phyloP scores from a whole-genome alignment of 768 basidiomycete genomes.

The Lentinula lateritia region DNA sequence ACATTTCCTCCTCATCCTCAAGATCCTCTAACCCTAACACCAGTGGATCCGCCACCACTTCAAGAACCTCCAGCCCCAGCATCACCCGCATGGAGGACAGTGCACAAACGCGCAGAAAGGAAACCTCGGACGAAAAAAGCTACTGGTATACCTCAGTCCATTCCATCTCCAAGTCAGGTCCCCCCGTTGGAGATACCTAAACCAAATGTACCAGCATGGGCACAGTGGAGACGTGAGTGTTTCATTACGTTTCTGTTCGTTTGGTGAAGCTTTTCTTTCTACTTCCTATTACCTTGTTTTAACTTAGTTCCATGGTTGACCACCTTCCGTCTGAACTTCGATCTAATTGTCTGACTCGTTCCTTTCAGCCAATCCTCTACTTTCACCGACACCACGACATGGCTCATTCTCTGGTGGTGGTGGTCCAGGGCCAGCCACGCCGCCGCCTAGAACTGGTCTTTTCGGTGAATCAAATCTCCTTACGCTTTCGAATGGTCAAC shows the following conservation, averaged over 20 bases:
- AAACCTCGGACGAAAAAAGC: constrained; percentile 25
- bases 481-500: neutral
- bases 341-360: neutral
- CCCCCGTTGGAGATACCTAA: constrained; percentile 16
- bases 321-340: neutral
- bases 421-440: constrained; percentile 16
- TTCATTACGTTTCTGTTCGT: neutral
- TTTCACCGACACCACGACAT: constrained; percentile 19
- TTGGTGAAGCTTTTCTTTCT: neutral
- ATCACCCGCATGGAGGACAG: constrained; percentile 49
- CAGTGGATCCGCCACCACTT: constrained; percentile 28
- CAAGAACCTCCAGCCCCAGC: constrained; percentile 35
- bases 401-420: constrained; percentile 13
- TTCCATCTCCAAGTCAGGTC: constrained; percentile 19
- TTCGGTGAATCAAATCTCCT: constrained; percentile 29
- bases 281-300: neutral
- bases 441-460: constrained; percentile 33
- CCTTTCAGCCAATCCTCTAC: neutral
- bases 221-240: constrained; percentile 50
- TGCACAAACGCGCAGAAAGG: constrained; percentile 18
- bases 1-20: constrained; percentile 12
- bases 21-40: constrained; percentile 12
- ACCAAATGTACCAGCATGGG: constrained; percentile 42
- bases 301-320: neutral
- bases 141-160: neutral